phyloP scores from a whole-genome alignment of 208 protist species.

The Acanthamoeba triangularis region DNA sequence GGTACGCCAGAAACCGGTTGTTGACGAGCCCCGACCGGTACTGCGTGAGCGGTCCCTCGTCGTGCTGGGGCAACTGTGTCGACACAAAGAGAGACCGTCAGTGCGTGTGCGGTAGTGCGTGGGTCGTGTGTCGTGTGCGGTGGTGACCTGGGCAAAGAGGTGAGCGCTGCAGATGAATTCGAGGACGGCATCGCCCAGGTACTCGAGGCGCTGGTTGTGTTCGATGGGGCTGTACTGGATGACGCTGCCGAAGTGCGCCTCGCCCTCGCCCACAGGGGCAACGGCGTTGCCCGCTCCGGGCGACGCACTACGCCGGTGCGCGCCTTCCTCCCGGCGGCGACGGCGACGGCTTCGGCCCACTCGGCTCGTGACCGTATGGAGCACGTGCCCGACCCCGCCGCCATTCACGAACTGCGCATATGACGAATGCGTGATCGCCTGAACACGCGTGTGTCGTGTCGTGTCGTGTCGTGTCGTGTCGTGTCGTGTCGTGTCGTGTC shows the following conservation, averaged over 20 bases:
- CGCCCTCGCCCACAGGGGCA: neutral
- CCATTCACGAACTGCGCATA: neutral
- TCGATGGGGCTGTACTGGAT: neutral
- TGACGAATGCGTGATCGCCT: neutral
- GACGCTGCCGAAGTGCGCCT: neutral
- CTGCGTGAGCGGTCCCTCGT: neutral
- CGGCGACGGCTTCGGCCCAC: neutral
- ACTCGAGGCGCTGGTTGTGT: conserved; percentile 53
- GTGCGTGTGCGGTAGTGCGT: neutral
- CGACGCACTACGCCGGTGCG: neutral
- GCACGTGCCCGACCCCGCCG: neutral
- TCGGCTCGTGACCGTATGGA: neutral
- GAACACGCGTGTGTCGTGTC: neutral
- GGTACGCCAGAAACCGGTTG: conserved; percentile 32
- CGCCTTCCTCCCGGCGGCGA: neutral
- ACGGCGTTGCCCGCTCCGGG: neutral
- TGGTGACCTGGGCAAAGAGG: neutral
- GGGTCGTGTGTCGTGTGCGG: neutral
- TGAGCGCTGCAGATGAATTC: conserved; percentile 23
- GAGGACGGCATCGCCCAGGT: conserved; percentile 60
- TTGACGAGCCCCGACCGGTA: conserved; percentile 32
- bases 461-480: too few relatives aligned
- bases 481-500: too few relatives aligned
- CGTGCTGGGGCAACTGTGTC: neutral
- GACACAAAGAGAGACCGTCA: neutral